Percentiles rank a stretch among this genome's conserved stretches.
phyloP scores from a whole-genome alignment of 2,329 filamentous ascomycete species.

The Acrocalymma vagum region DNA sequence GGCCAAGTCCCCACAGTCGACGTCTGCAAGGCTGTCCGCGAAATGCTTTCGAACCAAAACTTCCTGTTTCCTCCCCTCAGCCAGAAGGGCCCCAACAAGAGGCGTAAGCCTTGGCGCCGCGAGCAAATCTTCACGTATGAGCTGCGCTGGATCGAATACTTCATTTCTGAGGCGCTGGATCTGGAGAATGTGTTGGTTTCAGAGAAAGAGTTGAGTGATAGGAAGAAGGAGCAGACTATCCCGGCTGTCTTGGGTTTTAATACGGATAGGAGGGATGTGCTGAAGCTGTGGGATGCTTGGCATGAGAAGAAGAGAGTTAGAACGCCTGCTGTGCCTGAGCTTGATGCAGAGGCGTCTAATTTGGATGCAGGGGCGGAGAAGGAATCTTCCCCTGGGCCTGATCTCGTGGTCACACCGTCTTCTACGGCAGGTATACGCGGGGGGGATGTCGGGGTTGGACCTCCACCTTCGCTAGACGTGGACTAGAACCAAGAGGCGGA shows the following conservation, averaged over 20 bases:
- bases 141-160: conserved; percentile 33
- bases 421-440: too few relatives aligned
- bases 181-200: conserved; percentile 14
- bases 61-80: conserved; percentile 3
- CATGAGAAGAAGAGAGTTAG: conserved; percentile 28
- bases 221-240: conserved; percentile 14
- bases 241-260: conserved; percentile 3
- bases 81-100: conserved; percentile 1
- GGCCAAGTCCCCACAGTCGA: conserved; percentile 11
- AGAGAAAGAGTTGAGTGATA: conserved; percentile 13
- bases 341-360: background rate
- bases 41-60: conserved; percentile 16
- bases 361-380: background rate
- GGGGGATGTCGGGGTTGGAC: too few relatives aligned
- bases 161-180: conserved; percentile 27
- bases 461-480: too few relatives aligned
- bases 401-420: too few relatives aligned
- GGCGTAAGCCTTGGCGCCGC: conserved; percentile 29
- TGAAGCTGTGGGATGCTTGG: conserved; percentile 29
- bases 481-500: too few relatives aligned
- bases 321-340: background rate
- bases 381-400: too few relatives aligned
- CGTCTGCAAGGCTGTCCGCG: conserved; percentile 18
- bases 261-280: conserved; percentile 5
- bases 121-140: conserved; percentile 29